Conservation (phyloP, 2,329 filamentous ascomycete species). For the Hypoxylon sp. region DNA sequence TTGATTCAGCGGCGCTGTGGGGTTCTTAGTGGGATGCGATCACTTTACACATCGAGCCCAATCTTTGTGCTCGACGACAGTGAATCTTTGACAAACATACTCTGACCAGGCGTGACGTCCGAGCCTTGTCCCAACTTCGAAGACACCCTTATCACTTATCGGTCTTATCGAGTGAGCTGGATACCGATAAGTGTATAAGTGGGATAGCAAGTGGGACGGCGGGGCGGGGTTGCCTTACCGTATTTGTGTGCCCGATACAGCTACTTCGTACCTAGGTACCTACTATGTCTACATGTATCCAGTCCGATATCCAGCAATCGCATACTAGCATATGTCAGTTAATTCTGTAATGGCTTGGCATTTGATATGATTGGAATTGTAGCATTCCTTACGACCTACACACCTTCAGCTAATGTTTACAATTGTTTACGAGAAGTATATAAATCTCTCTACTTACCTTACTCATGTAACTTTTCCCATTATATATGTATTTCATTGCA, state of each 20-base stretch:
- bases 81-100: constrained; percentile 4
- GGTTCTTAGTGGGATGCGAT: neutral
- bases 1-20: neutral
- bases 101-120: constrained; percentile 8
- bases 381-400: constrained; percentile 4
- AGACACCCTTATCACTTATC: constrained; percentile 34
- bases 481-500: neutral
- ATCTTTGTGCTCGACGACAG: neutral
- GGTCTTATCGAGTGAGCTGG: neutral
- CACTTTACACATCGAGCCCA: neutral
- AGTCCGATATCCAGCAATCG: constrained; percentile 20
- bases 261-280: no score
- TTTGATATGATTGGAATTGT: constrained; percentile 3
- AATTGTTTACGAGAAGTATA: neutral
- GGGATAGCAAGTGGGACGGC: neutral
- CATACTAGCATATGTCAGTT: constrained; percentile 4
- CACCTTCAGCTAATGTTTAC: neutral
- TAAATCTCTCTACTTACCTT: neutral
- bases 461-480: neutral
- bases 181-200: neutral
- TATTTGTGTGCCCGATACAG: constrained; percentile 8
- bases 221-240: constrained; percentile 26
- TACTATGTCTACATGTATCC: no score
- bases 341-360: neutral
- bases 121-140: constrained; percentile 15